Evolutionary conservation across 345 rosid species (phyloP).

Genomic region (Erysimum cheiranthoides): DNA sequence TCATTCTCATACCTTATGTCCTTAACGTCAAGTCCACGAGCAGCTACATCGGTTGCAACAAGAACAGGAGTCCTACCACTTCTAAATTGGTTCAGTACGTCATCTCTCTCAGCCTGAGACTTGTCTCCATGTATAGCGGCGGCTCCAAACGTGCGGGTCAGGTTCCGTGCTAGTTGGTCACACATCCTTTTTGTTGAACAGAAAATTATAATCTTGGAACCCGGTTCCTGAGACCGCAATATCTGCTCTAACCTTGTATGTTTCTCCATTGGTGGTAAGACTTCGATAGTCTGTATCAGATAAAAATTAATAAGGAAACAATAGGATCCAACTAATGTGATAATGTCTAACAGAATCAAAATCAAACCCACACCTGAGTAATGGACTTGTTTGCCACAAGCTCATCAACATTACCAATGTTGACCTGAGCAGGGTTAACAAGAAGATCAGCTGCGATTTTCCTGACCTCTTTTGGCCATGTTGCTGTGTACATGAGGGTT

Average conservation of each 20-base stretch:
- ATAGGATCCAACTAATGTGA: conserved; percentile 11
- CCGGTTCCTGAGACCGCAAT: conserved; percentile 82
- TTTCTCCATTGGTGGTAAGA: conserved; percentile 77
- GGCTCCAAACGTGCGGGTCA: conserved; percentile 74
- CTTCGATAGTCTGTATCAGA: conserved; percentile 67
- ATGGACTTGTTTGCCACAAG: conserved; percentile 98
- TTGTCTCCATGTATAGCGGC: conserved; percentile 93
- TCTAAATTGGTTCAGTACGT: conserved; percentile 75
- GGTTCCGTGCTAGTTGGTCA: conserved; percentile 78
- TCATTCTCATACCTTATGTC: conserved; percentile 68
- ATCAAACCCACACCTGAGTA: conserved; percentile 71
- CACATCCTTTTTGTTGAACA: conserved; percentile 94
- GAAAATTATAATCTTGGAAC: conserved; percentile 79
- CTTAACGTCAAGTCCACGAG: conserved; percentile 88
- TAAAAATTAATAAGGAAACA: not conserved
- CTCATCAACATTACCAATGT: conserved; percentile 95
- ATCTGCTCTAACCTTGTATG: conserved; percentile 90
- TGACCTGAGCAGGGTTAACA: conserved; percentile 93
- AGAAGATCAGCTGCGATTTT: conserved; percentile 94
- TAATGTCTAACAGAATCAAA: not conserved
- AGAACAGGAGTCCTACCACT: conserved; percentile 85
- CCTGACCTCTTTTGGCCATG: conserved; percentile 97
- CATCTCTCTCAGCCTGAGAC: conserved; percentile 81
- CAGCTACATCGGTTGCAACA: conserved; percentile 95
- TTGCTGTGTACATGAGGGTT: conserved; percentile 97